A percentile compares a stretch with the other conserved stretches of the same genome.
Evolutionary conservation across 176 grass and related monocot genomes (phyloP).

Genomic region (Ananas comosus): DNA sequence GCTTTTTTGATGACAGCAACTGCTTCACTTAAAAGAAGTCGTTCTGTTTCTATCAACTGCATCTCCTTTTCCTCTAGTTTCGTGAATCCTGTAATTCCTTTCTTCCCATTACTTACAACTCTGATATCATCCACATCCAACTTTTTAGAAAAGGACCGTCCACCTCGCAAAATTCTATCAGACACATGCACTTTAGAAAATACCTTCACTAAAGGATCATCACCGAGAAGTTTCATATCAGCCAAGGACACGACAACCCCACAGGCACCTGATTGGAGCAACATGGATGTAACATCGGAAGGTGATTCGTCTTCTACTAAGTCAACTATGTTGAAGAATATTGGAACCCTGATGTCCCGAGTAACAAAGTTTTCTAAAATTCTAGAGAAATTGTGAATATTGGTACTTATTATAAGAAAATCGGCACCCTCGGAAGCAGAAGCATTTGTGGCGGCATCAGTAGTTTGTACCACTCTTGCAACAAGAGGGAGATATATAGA

Average conservation of each 20-base stretch:
- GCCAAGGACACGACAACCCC: slow-evolving; percentile 59
- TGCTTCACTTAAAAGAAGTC: slow-evolving; percentile 61
- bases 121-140: slow-evolving; percentile 33
- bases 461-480: slow-evolving; percentile 59
- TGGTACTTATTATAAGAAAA: slow-evolving; percentile 68
- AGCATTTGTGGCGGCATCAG: slow-evolving; percentile 56
- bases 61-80: slow-evolving; percentile 57
- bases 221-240: slow-evolving; percentile 35
- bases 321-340: slow-evolving; percentile 52
- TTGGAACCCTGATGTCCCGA: slow-evolving; percentile 66
- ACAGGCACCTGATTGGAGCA: slow-evolving; percentile 68
- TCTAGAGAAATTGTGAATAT: slow-evolving; percentile 20
- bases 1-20: slow-evolving; percentile 70
- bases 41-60: slow-evolving; percentile 60
- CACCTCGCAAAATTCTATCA: slow-evolving; percentile 24
- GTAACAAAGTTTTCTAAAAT: slow-evolving; percentile 25
- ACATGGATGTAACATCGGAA: slow-evolving; percentile 47
- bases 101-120: slow-evolving; percentile 36
- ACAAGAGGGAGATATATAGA: slow-evolving; percentile 92
- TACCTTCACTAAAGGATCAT: slow-evolving; percentile 46
- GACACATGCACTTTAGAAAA: slow-evolving; percentile 37
- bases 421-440: slow-evolving; percentile 80
- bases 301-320: slow-evolving; percentile 29
- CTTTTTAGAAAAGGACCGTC: slow-evolving; percentile 30
- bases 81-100: slow-evolving; percentile 72